phyloP scores from a whole-genome alignment of 306 rosid genomes.

The Albizia julibrissin region DNA sequence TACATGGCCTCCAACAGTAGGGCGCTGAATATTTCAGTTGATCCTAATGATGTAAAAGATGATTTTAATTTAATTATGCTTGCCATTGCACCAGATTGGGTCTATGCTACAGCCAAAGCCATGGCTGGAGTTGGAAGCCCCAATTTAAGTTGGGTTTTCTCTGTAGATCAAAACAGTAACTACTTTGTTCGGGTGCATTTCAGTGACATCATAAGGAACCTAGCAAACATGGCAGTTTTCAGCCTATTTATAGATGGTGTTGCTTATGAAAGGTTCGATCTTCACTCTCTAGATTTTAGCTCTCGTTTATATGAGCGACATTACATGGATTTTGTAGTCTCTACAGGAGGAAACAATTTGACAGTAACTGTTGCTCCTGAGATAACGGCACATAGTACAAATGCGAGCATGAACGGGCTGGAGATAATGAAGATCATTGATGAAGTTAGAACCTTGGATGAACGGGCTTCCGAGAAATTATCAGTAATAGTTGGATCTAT shows the following conservation, averaged over 20 bases:
- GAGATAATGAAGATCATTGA: constrained; percentile 82
- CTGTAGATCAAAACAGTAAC: constrained; percentile 54
- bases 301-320: constrained; percentile 20
- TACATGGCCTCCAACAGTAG: constrained; percentile 30
- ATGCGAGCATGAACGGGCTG: constrained; percentile 81
- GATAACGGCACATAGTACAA: constrained; percentile 46
- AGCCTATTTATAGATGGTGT: constrained; percentile 61
- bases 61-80: no score
- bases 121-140: constrained; percentile 25
- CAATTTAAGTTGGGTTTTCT: constrained; percentile 64
- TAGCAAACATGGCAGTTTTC: constrained; percentile 59
- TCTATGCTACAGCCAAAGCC: constrained; percentile 46
- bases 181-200: constrained; percentile 80
- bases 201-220: constrained; percentile 76
- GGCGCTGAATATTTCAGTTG: neutral
- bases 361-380: constrained; percentile 87
- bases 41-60: no score
- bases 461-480: constrained; percentile 41
- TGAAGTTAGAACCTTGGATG: constrained; percentile 55
- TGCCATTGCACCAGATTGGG: neutral
- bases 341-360: constrained; percentile 49
- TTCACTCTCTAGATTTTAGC: constrained; percentile 38
- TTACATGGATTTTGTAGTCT: constrained; percentile 65
- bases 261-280: neutral
- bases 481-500: constrained; percentile 49